Conservation (phyloP, 768 basidiomycete species). For the Favolaschia claudopus region DNA sequence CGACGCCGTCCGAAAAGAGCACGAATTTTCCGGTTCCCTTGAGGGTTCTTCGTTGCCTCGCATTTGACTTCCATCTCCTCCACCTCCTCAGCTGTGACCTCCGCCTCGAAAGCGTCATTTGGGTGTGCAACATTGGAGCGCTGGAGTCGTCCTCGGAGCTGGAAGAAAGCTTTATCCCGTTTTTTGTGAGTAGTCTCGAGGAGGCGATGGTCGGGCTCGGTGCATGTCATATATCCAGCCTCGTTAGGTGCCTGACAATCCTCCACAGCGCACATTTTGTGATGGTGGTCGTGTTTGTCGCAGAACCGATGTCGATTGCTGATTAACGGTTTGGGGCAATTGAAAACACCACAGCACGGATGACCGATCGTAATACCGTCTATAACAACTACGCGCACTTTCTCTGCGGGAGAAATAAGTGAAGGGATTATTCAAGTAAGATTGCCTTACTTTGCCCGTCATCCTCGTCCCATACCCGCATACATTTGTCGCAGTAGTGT, state of each 20-base stretch:
- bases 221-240: constrained; percentile 9
- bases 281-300: constrained; percentile 4
- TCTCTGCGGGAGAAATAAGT: background rate
- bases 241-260: constrained; percentile 16
- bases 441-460: too few species aligned
- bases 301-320: constrained; percentile 28
- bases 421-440: background rate
- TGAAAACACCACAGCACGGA: constrained; percentile 25
- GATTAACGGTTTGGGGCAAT: constrained; percentile 20
- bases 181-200: constrained; percentile 5
- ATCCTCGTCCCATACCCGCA: constrained; percentile 21
- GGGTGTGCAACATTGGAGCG: background rate
- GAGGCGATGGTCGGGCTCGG: background rate
- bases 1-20: too few species aligned
- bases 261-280: constrained; percentile 19
- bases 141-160: too few species aligned
- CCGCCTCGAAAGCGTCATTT: background rate
- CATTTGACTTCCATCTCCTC: background rate
- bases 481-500: constrained; percentile 38
- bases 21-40: constrained; percentile 17
- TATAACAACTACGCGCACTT: constrained; percentile 1
- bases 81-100: background rate
- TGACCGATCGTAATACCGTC: constrained; percentile 28
- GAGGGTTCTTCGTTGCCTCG: background rate
- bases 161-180: background rate